Conservation (phyloP, 2,329 filamentous ascomycete genomes). For the Aotearoamyces nothofagi region DNA sequence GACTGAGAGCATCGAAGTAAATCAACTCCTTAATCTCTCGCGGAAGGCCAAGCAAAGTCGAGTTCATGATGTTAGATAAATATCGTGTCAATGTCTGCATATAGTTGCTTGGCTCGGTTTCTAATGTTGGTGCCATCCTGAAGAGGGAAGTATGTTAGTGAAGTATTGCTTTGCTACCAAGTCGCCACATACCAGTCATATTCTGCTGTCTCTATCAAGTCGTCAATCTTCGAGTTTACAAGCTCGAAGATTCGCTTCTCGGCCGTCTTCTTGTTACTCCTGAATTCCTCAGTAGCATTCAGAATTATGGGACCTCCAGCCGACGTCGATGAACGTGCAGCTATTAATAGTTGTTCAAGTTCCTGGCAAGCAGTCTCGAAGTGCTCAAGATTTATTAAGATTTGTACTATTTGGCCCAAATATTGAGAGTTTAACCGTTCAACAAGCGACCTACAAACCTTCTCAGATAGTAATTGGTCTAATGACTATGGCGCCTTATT, state of each 20-base stretch:
- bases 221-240: constrained; percentile 97
- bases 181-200: constrained; percentile 64
- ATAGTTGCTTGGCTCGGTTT: constrained; percentile 72
- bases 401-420: constrained; percentile 94
- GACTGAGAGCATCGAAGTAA: constrained; percentile 89
- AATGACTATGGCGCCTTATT: constrained; percentile 44
- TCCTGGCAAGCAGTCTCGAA: constrained; percentile 90
- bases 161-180: constrained; percentile 14
- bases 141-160: constrained; percentile 6
- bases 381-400: constrained; percentile 92
- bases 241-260: constrained; percentile 97
- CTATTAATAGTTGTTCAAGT: constrained; percentile 71
- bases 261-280: constrained; percentile 82
- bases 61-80: constrained; percentile 91
- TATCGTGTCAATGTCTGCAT: constrained; percentile 92
- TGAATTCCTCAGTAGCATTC: constrained; percentile 73
- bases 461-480: constrained; percentile 86
- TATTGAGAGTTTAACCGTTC: constrained; percentile 86
- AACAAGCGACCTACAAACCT: constrained; percentile 82
- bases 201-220: constrained; percentile 90
- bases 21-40: constrained; percentile 94
- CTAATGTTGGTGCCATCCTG: constrained; percentile 41
- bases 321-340: constrained; percentile 68
- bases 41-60: constrained; percentile 81
- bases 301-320: constrained; percentile 69